Base-by-base conservation (phyloP, 2,329 filamentous ascomycete genomes). In the Fusarium pilosicola region DNA sequence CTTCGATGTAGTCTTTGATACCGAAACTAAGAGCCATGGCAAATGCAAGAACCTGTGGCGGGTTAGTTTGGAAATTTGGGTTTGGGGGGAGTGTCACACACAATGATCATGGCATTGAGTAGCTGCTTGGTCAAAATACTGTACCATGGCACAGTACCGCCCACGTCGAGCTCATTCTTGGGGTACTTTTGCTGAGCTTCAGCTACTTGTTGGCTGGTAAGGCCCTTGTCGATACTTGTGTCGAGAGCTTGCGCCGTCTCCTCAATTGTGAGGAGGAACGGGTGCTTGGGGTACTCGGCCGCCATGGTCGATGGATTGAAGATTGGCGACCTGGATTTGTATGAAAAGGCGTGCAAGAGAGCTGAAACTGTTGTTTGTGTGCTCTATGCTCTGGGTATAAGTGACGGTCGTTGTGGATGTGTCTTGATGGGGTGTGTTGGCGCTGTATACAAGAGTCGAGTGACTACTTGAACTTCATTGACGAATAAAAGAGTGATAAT, bases 51-150 rank as follows among this genome's bases (percentile, higher is more conserved):
- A 94, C 91, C 92, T 93, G 38, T n/a, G n/a, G 30, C 36, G 48
- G 42, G 38, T 68, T 62, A 61, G 59, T 41, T 58, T 59, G 34
- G 12, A 8, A 18, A 30, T 24, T 52, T 56, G 48, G 15, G 41
- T 36, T 34, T 20, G n/a, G 12, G 17, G 22, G 30, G 26, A 15
- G n/a, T 41, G 9, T 32, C 13, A 84, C 88, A 74, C 82, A 90
- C 89, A 77, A 94, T 82, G 64, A 93, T 92, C 93, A 94, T 94
- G 65, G 93, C 92, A 85, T 95, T 95, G 79, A 91, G 89, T 28
- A 94, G 81, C 80, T 95, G 93, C 76, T 92, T 91, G 65, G 92
- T 84, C 52, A 95, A 83, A 46, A 95, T 93, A 76, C 91, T 95
- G 77, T 91, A 85, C 92, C 91, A 87, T 79, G 88, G 88, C 54